These are phyloP conservation scores for Circinella umbellata DNA, from an alignment of 371 early-diverging fungal species.

Conservation along the genomic window DNA sequence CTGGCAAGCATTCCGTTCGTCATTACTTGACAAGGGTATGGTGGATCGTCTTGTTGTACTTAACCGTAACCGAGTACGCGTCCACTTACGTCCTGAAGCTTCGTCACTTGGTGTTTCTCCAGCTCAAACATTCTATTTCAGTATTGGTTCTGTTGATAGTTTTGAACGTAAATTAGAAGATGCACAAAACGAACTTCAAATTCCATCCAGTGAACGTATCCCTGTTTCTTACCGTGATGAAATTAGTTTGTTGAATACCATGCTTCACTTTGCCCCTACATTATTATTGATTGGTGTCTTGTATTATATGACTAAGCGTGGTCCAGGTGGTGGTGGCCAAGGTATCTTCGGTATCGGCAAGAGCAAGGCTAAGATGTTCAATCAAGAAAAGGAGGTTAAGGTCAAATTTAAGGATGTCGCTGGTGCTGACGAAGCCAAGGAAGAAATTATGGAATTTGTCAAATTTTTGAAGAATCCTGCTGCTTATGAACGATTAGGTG, in stretches of 20 bases:
- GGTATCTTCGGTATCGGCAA: slow-evolving; percentile 98
- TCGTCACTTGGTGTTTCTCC: slow-evolving; percentile 46
- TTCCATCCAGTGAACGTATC: slow-evolving; percentile 87
- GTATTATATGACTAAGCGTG: slow-evolving; percentile 83
- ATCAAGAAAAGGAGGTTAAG: slow-evolving; percentile 94
- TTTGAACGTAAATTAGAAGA: slow-evolving; percentile 93
- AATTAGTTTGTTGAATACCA: slow-evolving; percentile 67
- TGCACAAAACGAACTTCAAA: slow-evolving; percentile 90
- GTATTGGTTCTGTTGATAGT: slow-evolving; percentile 94
- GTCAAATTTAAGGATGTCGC: slow-evolving; percentile 99
- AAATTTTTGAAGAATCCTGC: slow-evolving; percentile 99
- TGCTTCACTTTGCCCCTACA: slow-evolving; percentile 94
- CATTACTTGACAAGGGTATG: slow-evolving; percentile 89
- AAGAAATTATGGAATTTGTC: slow-evolving; percentile 99
- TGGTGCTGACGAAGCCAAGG: slow-evolving; percentile 99
- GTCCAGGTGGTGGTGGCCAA: slow-evolving; percentile 71
- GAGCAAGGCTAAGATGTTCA: slow-evolving; percentile 94
- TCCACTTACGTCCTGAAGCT: slow-evolving; percentile 78
- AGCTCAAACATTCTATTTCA: slow-evolving; percentile 68
- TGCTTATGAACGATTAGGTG: slow-evolving; percentile 97
- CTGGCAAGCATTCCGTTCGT: slow-evolving; percentile 90
- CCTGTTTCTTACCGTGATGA: slow-evolving; percentile 89
- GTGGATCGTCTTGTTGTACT: slow-evolving; percentile 89
- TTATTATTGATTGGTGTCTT: slow-evolving; percentile 87
- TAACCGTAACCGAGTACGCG: slow-evolving; percentile 84